Conservation (phyloP, 768 basidiomycete species). For the Phlebiopsis flavidoalba region DNA sequence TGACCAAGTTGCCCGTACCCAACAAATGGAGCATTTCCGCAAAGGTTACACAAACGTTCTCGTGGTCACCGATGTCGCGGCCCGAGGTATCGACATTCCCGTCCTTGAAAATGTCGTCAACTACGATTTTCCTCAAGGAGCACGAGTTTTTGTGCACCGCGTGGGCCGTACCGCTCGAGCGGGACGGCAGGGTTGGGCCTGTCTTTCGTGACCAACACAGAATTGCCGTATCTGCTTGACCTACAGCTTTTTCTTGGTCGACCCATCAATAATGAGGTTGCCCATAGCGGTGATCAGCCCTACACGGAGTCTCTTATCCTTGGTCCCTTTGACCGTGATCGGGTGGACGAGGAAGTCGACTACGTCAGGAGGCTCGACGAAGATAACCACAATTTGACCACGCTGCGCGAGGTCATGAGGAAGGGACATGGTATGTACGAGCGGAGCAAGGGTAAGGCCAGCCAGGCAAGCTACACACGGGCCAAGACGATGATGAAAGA, state of each 20-base stretch:
- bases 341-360: conserved; percentile 80
- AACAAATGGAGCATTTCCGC: conserved; percentile 90
- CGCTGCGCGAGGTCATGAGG: conserved; percentile 75
- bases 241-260: conserved; percentile 88
- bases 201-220: conserved; percentile 84
- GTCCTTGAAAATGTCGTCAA: conserved; percentile 95
- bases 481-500: conserved; percentile 81
- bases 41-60: conserved; percentile 73
- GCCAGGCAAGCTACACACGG: conserved; percentile 76
- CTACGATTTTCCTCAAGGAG: conserved; percentile 95
- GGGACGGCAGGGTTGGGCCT: conserved; percentile 92
- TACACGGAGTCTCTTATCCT: conserved; percentile 75
- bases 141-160: conserved; percentile 91
- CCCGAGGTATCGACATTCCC: conserved; percentile 97
- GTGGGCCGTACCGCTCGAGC: conserved; percentile 96
- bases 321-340: conserved; percentile 76
- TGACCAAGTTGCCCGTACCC: conserved; percentile 84
- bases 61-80: conserved; percentile 97
- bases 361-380: conserved; percentile 65
- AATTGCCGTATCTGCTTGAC: conserved; percentile 88
- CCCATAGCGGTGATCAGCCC: conserved; percentile 46
- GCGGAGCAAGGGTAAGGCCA: conserved; percentile 87
- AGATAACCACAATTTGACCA: conserved; percentile 55
- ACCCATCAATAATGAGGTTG: conserved; percentile 56
- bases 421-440: conserved; percentile 94